phyloP scores from a whole-genome alignment of 2,329 filamentous ascomycete genomes.

The Colletotrichum caudatum region DNA sequence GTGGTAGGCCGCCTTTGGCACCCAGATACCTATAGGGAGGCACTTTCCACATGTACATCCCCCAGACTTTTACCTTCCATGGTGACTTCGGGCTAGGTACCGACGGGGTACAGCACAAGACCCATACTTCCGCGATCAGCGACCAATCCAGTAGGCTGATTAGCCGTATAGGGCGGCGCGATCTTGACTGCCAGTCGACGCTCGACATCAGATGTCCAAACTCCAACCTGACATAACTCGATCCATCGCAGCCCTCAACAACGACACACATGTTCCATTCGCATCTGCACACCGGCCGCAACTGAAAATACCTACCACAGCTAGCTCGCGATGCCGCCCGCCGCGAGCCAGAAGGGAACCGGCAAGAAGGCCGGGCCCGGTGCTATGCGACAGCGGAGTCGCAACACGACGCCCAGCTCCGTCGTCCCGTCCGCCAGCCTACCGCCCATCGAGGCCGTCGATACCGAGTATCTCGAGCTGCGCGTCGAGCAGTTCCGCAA shows the following conservation, averaged over 20 bases:
- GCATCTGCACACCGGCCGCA: conserved; percentile 17
- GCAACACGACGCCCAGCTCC: conserved; percentile 81
- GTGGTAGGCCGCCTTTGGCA: not conserved
- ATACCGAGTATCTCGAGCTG: conserved; percentile 76
- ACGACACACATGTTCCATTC: conserved; percentile 23
- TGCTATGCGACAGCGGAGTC: conserved; percentile 75
- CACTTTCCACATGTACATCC: conserved; percentile 21
- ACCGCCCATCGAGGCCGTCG: conserved; percentile 66
- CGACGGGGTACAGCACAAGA: not conserved
- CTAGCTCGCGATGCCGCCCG: conserved; percentile 64
- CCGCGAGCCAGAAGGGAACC: conserved; percentile 70
- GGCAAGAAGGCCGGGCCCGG: conserved; percentile 73
- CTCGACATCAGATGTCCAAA: conserved; percentile 26
- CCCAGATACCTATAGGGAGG: not conserved
- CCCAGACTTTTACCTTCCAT: conserved; percentile 16
- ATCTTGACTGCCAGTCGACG: conserved; percentile 29
- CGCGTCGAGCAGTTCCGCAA: conserved; percentile 69
- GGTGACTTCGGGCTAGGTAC: conserved; percentile 23
- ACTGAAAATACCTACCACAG: conserved; percentile 6
- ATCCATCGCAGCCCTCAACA: conserved; percentile 30
- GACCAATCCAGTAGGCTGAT: conserved; percentile 39
- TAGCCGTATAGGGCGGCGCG: conserved; percentile 36
- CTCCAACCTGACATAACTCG: conserved; percentile 24
- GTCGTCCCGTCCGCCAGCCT: conserved; percentile 62
- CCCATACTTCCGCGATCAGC: conserved; percentile 30